Evolutionary conservation across 805 yeast species (phyloP), one percentile per base, ranked within the genome.

Genomic region (Zygoascus biomembranicola): DNA sequence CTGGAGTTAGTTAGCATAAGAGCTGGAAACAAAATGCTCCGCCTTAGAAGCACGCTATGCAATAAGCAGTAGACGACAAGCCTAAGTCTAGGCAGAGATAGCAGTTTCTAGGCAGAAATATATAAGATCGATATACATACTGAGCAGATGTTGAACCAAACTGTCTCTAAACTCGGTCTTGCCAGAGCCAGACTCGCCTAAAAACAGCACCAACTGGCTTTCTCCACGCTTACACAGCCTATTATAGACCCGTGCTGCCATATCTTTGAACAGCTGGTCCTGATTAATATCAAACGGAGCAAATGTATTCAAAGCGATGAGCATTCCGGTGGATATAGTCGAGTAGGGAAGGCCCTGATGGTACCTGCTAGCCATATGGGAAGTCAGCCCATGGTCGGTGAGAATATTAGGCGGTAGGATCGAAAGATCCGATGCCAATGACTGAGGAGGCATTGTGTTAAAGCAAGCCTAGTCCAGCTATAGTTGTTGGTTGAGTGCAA

Each of bases 161-260:
- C 66, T 60, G 43, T 57, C 59, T 28, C 73, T 62, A 46, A 69
- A 70, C 54, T 67, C 73, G 16, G 73, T 57, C 52, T 72, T 72
- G 14, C 76, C 76, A 26, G 69, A 57, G 43, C 76, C 76, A 32
- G 64, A 57, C 54, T 72, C 76, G 20, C 76, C 76, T 48, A 72
- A 59, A 42, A 72, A 71, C 26, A 70, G 59, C 35, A 69, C 65
- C 13, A 65, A 63, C 61, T 71, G 75, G 53, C 67, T 63, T 52
- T 72, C 75, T 13, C 65, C 64, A 5, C 72, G 66, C 11, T 64
- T 58, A 31, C 64, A 55, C 59, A 72, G 63, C 10, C 75, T 64
- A 55, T 70, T 69, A 57, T 64, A 63, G 10, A 69, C 62, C 2
- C 73, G 60, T 18, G 72, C 68, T 13, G 74, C 74, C 45, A 72